These are phyloP conservation scores for Talaromyces sp. DNA, from an alignment of 2,329 filamentous ascomycete genomes.

Conservation along the genomic window DNA sequence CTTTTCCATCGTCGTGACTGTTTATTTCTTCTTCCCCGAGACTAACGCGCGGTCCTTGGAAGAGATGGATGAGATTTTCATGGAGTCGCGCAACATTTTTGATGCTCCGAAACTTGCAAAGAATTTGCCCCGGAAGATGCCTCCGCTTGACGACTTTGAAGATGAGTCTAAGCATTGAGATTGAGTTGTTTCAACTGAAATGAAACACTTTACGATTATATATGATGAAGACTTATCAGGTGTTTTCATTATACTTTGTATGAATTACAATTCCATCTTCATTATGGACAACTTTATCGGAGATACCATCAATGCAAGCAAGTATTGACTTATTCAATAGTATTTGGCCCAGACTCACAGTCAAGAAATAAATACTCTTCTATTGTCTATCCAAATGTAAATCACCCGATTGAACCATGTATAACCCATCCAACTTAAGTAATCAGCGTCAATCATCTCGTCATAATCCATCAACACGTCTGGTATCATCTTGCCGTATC, in stretches of 20 bases:
- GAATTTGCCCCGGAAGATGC: slow-evolving; percentile 4
- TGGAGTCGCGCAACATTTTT: slow-evolving; percentile 29
- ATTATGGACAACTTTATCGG: no score
- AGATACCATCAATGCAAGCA: no score
- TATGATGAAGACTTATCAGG: not conserved
- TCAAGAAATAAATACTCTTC: no score
- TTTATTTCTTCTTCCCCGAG: slow-evolving; percentile 42
- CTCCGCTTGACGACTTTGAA: not conserved
- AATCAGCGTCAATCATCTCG: not conserved
- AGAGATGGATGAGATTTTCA: slow-evolving; percentile 41
- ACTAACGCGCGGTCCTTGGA: slow-evolving; percentile 39
- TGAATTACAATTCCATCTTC: not conserved
- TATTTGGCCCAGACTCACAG: no score
- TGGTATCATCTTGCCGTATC: no score
- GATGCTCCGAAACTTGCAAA: slow-evolving; percentile 27
- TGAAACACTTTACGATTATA: not conserved
- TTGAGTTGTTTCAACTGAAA: not conserved
- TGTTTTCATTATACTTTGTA: not conserved
- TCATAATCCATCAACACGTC: no score
- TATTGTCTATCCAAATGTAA: no score
- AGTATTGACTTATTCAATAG: no score
- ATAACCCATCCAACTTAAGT: not conserved
- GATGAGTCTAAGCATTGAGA: not conserved
- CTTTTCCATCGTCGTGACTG: slow-evolving; percentile 21
- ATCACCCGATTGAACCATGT: no score